These are phyloP conservation scores for Manihot esculenta DNA, from an alignment of 441 rosid genomes.

Conservation along the genomic window DNA sequence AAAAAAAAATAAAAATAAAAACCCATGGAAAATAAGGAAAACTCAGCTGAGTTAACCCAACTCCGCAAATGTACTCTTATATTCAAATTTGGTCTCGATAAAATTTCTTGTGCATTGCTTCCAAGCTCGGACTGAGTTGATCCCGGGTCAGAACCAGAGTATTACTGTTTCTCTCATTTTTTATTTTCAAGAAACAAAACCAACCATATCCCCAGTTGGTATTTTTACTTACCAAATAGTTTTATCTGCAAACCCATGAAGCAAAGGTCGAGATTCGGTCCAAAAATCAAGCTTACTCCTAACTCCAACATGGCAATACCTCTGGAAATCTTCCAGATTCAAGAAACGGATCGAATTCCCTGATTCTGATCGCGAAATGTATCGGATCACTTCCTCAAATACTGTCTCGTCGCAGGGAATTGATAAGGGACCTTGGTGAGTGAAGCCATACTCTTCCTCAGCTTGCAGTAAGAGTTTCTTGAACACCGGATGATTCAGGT, in stretches of 20 bases:
- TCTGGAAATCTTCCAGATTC: constrained; percentile 52
- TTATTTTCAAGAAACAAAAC: background rate
- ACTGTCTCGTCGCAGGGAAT: constrained; percentile 89
- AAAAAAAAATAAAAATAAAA: constrained; percentile 11
- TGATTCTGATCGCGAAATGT: constrained; percentile 58
- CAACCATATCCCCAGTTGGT: background rate
- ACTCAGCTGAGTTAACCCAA: constrained; percentile 21
- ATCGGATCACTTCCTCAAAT: constrained; percentile 69
- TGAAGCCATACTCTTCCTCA: constrained; percentile 90
- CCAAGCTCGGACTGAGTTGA: constrained; percentile 37
- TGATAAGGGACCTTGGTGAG: constrained; percentile 66
- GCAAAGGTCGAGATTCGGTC: constrained; percentile 75
- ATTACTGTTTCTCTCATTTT: too few relatives aligned
- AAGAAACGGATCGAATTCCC: constrained; percentile 40
- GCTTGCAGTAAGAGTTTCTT: constrained; percentile 61
- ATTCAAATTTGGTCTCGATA: too few relatives aligned
- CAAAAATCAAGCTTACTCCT: constrained; percentile 42
- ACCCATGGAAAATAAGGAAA: constrained; percentile 11
- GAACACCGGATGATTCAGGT: constrained; percentile 83
- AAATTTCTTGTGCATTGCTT: background rate
- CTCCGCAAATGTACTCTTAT: constrained; percentile 13
- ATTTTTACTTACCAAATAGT: constrained; percentile 39
- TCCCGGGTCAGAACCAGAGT: constrained; percentile 38
- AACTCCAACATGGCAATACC: constrained; percentile 48
- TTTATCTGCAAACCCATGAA: constrained; percentile 49